Evolutionary conservation across 2,329 filamentous ascomycete genomes (phyloP).

Genomic region (Pseudogymnoascus sp.): DNA sequence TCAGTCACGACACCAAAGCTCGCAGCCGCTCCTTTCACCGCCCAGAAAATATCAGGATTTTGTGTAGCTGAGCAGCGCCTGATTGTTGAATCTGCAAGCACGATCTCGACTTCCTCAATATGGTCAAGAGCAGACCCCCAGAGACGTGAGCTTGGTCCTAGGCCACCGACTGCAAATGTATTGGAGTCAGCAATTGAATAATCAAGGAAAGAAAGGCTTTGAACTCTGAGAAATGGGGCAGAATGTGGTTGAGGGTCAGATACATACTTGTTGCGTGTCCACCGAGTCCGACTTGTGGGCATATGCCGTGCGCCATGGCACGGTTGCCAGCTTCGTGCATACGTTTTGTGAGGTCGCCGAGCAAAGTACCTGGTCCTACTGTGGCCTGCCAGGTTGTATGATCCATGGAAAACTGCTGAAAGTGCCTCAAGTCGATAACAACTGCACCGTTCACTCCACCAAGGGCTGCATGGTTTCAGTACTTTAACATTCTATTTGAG

Average conservation of each 20-base stretch:
- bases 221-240: slow-evolving; percentile 31
- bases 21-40: slow-evolving; percentile 29
- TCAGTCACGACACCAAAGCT: slow-evolving; percentile 32
- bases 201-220: neutral
- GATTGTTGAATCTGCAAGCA: slow-evolving; percentile 31
- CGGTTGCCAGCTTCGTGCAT: slow-evolving; percentile 45
- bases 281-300: slow-evolving; percentile 51
- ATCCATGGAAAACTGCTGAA: slow-evolving; percentile 49
- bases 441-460: slow-evolving; percentile 46
- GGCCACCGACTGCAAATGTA: slow-evolving; percentile 30
- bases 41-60: slow-evolving; percentile 28
- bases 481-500: neutral
- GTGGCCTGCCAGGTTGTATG: slow-evolving; percentile 45
- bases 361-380: slow-evolving; percentile 46
- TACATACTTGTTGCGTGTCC: slow-evolving; percentile 44
- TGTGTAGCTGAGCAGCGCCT: slow-evolving; percentile 23
- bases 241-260: slow-evolving; percentile 32
- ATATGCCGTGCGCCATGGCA: slow-evolving; percentile 54
- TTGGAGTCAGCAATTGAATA: slow-evolving; percentile 27
- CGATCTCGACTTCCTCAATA: slow-evolving; percentile 40
- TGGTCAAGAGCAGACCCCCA: slow-evolving; percentile 47
- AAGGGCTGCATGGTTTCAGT: slow-evolving; percentile 28
- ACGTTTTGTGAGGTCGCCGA: slow-evolving; percentile 44
- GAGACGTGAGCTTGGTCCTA: slow-evolving; percentile 36
- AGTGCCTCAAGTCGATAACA: slow-evolving; percentile 47